Base-by-base conservation (phyloP, 345 rosid genomes). In the Durio zibethinus region DNA sequence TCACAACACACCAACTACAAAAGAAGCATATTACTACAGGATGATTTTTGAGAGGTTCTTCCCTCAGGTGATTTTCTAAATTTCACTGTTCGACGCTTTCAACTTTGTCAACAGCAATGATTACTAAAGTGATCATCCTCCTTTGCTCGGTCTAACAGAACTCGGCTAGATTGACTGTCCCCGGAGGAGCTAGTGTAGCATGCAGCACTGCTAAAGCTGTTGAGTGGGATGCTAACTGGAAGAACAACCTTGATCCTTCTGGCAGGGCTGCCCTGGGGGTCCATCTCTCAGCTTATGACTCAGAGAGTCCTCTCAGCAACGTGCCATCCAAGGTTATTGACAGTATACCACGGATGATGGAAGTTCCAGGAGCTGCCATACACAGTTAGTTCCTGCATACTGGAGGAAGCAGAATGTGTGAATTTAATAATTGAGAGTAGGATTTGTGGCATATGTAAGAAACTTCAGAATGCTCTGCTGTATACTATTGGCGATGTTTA, bases 201-300 rank as follows among this genome's bases (percentile, higher is more conserved):
- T 95, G 98, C 82, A 91, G 97, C 88, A 92, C 99, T 0, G 97
- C 94, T 0, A 93, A 89, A 74, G 98, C 99, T 23, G 82, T 93
- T 0, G 97, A 91, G 63, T 95, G 99, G 97, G 98, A 95, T 42
- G 90, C 88, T 35, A 71, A 88, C 2, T 93, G 99, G 99, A 86
- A 93, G 11, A 88, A 84, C 57, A 95, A 95, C 72, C 93, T 95
- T 4, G 99, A 95, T 57, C 99, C 99, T n/a, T 95, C 99, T 0
- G 98, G 99, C 61, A 79, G 99, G 82, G 99, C 98, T 9, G 99
- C 98, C 14, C 59, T 88, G 4, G 99, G 98, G 66, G 98, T 95
- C 50, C 98, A 95, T 78, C 84, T 90, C 59, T 92, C 94, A 6
- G 92, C 91, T 47, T 96, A 93, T 52, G 89, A 84, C 0, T 53